phyloP scores from a whole-genome alignment of 2,329 filamentous ascomycete genomes.

The Trichoderma pleuroti region DNA sequence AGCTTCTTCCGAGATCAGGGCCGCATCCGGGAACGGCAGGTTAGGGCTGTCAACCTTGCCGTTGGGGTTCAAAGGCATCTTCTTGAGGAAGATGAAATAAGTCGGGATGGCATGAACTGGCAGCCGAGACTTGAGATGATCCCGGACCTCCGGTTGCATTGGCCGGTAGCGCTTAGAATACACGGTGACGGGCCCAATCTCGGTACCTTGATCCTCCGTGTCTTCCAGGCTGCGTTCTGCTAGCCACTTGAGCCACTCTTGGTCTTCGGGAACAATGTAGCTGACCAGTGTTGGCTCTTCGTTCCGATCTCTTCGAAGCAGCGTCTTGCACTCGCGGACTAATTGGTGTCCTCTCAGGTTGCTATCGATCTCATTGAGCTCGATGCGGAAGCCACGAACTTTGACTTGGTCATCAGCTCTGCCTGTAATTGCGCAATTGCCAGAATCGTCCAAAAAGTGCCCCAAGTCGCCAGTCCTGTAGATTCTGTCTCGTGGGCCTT shows the following conservation, averaged over 20 bases:
- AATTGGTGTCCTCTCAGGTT: conserved; percentile 72
- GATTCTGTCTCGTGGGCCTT: conserved; percentile 78
- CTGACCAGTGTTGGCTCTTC: conserved; percentile 80
- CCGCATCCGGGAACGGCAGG: conserved; percentile 74
- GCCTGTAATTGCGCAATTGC: conserved; percentile 71
- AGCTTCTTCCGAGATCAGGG: conserved; percentile 51
- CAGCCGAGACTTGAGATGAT: conserved; percentile 64
- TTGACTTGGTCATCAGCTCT: conserved; percentile 89
- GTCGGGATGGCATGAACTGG: conserved; percentile 36
- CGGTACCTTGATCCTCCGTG: conserved; percentile 48
- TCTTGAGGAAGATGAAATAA: conserved; percentile 33
- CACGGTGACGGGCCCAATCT: conserved; percentile 42
- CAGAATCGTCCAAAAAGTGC: conserved; percentile 58
- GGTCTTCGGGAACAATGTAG: conserved; percentile 79
- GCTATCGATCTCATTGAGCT: conserved; percentile 88
- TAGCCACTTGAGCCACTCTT: conserved; percentile 62
- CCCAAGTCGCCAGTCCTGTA: conserved; percentile 89
- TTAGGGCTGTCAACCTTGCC: conserved; percentile 77
- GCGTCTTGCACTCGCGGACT: conserved; percentile 79
- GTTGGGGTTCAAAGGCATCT: conserved; percentile 63
- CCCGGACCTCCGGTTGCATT: conserved; percentile 52
- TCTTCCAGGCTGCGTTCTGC: conserved; percentile 52
- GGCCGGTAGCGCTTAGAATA: conserved; percentile 44
- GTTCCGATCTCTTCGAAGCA: conserved; percentile 53
- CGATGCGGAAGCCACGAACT: conserved; percentile 92